These are phyloP conservation scores for Domatiomyces catenatus DNA, from an alignment of 2,329 filamentous ascomycete species.

Conservation along the genomic window DNA sequence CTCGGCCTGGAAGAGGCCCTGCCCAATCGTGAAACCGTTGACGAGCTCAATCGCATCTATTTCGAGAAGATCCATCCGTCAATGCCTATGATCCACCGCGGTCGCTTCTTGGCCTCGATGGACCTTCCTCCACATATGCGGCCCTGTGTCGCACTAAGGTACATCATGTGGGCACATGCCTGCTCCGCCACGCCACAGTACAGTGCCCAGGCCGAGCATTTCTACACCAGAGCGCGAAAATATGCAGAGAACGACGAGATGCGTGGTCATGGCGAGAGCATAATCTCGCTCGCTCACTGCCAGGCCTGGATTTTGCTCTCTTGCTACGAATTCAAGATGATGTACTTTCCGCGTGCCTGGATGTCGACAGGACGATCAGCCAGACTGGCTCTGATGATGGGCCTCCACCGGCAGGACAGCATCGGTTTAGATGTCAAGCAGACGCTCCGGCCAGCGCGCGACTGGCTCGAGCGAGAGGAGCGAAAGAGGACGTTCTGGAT, in stretches of 20 bases:
- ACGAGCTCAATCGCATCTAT: conserved; percentile 75
- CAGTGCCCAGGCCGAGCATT: conserved; percentile 62
- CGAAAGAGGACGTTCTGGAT: conserved; percentile 88
- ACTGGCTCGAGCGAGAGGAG: conserved; percentile 91
- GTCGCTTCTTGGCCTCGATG: conserved; percentile 75
- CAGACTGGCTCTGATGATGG: conserved; percentile 82
- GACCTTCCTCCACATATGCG: conserved; percentile 74
- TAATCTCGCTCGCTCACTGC: conserved; percentile 71
- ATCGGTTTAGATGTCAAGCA: conserved; percentile 79
- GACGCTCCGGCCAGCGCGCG: conserved; percentile 66
- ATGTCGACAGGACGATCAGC: conserved; percentile 71
- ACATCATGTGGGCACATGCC: conserved; percentile 93
- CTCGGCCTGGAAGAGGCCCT: conserved; percentile 69
- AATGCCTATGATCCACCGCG: conserved; percentile 75
- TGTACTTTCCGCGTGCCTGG: conserved; percentile 95
- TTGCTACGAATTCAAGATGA: conserved; percentile 88
- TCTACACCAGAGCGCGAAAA: conserved; percentile 78
- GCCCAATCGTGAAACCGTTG: conserved; percentile 63
- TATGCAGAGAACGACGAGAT: conserved; percentile 83
- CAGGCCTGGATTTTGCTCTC: conserved; percentile 70
- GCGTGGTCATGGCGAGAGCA: conserved; percentile 77
- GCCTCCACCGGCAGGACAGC: conserved; percentile 74
- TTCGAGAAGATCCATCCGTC: conserved; percentile 84
- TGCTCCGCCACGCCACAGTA: conserved; percentile 75
- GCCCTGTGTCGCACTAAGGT: conserved; percentile 74